Evolutionary conservation across 2,329 filamentous ascomycete genomes (phyloP), one percentile per base, ranked within the genome.

Genomic region (Penicillium freii): DNA sequence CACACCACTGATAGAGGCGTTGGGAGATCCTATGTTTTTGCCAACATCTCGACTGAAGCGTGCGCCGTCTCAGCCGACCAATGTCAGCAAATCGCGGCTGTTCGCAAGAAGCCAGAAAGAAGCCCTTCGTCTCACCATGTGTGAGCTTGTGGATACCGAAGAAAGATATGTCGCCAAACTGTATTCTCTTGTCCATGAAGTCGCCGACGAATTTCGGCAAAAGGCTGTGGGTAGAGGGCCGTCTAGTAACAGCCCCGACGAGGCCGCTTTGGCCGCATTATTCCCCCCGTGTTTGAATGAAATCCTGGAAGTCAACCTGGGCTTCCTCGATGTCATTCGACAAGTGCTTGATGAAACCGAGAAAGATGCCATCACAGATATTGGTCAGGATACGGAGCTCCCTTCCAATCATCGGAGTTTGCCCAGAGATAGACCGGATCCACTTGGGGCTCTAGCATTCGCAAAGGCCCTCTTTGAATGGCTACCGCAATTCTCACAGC

Each of bases 131-230:
- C 88, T 92, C 74, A 93, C 96, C 73, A 87, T 99, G 81, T 87
- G 85, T 58, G 94, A 99, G 73, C 78, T 97, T 58, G 85, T 97
- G 34, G 90, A 96, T 68, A 99, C 94, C 0, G 94, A 99, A 73
- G 91, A 94, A 71, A 88, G 91, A 73, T 99, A 97, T 74, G 91
- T 99, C 42, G 82, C 84, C 66, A 97, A 97, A 73, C 77, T 99
- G 56, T 85, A 90, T 60, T 90, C 94, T 64, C 77, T 99, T 59
- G 89, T 96, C 42, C 86, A 89, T 61, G 85, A 88, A 58, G 86
- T 97, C 31, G 91, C 91, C 27, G 84, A 86, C 54, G 90, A 95
- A 60, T 92, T 95, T 67, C 86, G 90, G 33, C 79, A 87, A 50
- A 88, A 86, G 61, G 87, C 88, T 4, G 85, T 82, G 65, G 78